phyloP scores from a whole-genome alignment of 768 basidiomycete genomes.

The Leccinum uliginosum region DNA sequence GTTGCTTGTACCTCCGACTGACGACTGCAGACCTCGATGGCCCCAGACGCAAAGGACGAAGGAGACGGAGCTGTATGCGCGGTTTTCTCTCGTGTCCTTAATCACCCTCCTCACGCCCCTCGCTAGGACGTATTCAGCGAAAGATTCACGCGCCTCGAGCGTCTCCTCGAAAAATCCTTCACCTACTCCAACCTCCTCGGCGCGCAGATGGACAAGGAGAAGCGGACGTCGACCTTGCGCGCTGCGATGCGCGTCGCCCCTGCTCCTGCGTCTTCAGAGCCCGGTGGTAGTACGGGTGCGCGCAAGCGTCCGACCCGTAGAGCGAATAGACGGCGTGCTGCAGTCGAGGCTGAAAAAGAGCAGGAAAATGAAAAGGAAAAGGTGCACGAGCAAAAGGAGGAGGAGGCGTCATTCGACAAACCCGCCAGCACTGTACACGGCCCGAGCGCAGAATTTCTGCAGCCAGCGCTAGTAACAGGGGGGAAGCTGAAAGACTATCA shows the following conservation, averaged over 20 bases:
- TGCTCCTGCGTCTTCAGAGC: not conserved
- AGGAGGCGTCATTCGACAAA: slow-evolving; percentile 12
- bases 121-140: slow-evolving; percentile 43
- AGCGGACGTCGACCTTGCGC: slow-evolving; percentile 29
- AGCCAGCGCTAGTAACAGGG: slow-evolving; percentile 79
- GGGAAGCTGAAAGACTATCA: slow-evolving; percentile 87
- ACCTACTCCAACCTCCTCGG: slow-evolving; percentile 71
- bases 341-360: not conserved
- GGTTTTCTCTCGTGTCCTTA: slow-evolving; percentile 4
- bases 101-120: not conserved
- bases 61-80: not conserved
- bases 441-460: slow-evolving; percentile 46
- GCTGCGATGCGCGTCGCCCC: slow-evolving; percentile 24
- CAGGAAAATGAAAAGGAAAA: not conserved
- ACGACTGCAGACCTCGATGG: slow-evolving; percentile 13
- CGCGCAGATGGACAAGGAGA: slow-evolving; percentile 66
- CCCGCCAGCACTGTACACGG: not conserved
- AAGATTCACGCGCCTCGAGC: slow-evolving; percentile 52
- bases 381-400: not conserved
- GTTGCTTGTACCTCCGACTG: not conserved
- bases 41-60: slow-evolving; percentile 13
- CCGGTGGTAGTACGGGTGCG: not conserved
- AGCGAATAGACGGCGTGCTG: slow-evolving; percentile 9
- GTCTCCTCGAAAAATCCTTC: slow-evolving; percentile 70
- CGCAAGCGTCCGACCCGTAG: slow-evolving; percentile 14